phyloP scores from a whole-genome alignment of 176 grass and related monocot genomes.

The Oryza glaberrima region DNA sequence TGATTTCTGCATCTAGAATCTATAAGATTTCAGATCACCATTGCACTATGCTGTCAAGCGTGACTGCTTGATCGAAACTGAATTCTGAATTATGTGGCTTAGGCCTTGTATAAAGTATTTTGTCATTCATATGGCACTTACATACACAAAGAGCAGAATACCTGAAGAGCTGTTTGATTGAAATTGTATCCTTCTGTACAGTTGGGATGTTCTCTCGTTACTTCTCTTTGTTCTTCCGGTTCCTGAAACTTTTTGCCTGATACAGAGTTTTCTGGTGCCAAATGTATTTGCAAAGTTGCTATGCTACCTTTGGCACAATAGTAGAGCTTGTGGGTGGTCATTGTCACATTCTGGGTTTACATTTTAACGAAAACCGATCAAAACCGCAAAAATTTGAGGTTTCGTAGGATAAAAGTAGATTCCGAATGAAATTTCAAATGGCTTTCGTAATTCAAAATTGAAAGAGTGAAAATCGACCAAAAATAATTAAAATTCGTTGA shows the following conservation, averaged over 20 bases:
- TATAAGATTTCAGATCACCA: neutral
- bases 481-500: too few relatives aligned
- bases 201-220: neutral
- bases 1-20: constrained; percentile 19
- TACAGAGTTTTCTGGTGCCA: neutral
- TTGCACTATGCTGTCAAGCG: neutral
- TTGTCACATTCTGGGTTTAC: too few relatives aligned
- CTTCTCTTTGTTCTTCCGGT: neutral
- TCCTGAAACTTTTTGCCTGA: neutral
- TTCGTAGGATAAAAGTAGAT: too few relatives aligned
- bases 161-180: neutral
- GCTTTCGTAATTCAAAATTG: too few relatives aligned
- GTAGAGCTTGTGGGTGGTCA: too few relatives aligned
- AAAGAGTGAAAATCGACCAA: too few relatives aligned
- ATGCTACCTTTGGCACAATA: too few relatives aligned
- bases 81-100: neutral
- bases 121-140: neutral
- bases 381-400: too few relatives aligned
- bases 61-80: neutral
- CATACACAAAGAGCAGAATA: neutral
- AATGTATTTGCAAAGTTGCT: too few relatives aligned
- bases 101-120: constrained; percentile 13
- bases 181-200: neutral
- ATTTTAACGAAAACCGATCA: too few relatives aligned
- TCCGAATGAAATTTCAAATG: too few relatives aligned